Percentiles rank a stretch among this genome's conserved stretches.
phyloP scores from a whole-genome alignment of 495 filamentous ascomycete species.

The Platismatia glauca region DNA sequence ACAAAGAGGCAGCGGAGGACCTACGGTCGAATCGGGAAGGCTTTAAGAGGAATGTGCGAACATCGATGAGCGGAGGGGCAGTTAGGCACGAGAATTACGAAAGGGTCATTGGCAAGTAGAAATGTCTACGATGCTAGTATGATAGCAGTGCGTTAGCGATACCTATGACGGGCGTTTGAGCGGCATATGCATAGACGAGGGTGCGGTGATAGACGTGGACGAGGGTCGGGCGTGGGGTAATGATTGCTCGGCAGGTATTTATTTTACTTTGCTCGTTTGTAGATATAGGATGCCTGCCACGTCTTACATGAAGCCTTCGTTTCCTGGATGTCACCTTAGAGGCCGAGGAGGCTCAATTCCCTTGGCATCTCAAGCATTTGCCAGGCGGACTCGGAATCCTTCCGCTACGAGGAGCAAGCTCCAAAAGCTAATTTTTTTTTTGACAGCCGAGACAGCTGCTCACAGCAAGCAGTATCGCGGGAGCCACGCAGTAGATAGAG shows the following conservation, averaged over 20 bases:
- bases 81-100: slow-evolving; percentile 69
- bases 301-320: not conserved
- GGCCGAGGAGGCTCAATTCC: too few species aligned
- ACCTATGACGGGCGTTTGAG: slow-evolving; percentile 14
- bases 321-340: not conserved
- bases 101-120: slow-evolving; percentile 49
- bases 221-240: not conserved
- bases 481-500: not conserved
- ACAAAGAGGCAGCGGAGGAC: slow-evolving; percentile 95
- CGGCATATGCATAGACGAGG: slow-evolving; percentile 16
- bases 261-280: not conserved
- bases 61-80: slow-evolving; percentile 70
- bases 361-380: not conserved
- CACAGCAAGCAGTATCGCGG: not conserved
- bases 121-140: not conserved
- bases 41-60: slow-evolving; percentile 85
- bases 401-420: not conserved
- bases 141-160: not conserved
- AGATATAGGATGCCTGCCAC: not conserved
- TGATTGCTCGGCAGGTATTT: not conserved
- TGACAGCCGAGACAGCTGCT: too few species aligned
- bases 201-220: not conserved
- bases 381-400: not conserved
- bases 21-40: slow-evolving; percentile 70
- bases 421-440: too few species aligned